Conservation (phyloP, 2,329 filamentous ascomycete genomes). For the Diaporthe aspalathi region DNA sequence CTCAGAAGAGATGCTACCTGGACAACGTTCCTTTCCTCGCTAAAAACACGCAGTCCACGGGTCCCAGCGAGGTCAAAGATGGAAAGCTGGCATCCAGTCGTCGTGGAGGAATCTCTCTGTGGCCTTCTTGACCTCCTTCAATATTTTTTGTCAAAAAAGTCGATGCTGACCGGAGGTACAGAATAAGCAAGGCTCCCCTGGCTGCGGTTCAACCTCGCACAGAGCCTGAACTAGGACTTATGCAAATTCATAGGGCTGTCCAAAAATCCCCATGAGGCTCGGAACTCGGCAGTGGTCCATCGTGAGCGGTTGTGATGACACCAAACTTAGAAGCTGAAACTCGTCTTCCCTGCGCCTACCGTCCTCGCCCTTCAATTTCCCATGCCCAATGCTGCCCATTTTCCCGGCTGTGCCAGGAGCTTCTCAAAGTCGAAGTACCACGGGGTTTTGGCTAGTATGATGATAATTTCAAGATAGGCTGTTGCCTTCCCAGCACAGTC, state of each 20-base stretch:
- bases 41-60: too few species aligned
- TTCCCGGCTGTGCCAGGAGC: neutral
- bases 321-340: neutral
- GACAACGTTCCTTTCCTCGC: too few species aligned
- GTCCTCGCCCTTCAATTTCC: neutral
- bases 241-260: neutral
- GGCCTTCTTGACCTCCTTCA: too few species aligned
- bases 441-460: neutral
- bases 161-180: too few species aligned
- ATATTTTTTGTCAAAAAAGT: too few species aligned
- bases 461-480: neutral
- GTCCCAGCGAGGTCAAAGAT: too few species aligned
- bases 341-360: neutral
- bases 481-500: neutral
- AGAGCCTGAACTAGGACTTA: neutral
- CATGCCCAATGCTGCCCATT: neutral
- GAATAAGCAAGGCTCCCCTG: too few species aligned
- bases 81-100: too few species aligned
- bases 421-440: neutral
- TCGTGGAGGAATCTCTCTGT: too few species aligned
- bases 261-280: neutral
- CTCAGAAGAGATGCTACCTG: too few species aligned
- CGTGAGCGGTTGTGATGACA: neutral
- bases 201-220: neutral
- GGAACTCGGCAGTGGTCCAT: slow-evolving; percentile 10